Evolutionary conservation across 805 yeast genomes (phyloP).

Genomic region (Ogataea allantospora): DNA sequence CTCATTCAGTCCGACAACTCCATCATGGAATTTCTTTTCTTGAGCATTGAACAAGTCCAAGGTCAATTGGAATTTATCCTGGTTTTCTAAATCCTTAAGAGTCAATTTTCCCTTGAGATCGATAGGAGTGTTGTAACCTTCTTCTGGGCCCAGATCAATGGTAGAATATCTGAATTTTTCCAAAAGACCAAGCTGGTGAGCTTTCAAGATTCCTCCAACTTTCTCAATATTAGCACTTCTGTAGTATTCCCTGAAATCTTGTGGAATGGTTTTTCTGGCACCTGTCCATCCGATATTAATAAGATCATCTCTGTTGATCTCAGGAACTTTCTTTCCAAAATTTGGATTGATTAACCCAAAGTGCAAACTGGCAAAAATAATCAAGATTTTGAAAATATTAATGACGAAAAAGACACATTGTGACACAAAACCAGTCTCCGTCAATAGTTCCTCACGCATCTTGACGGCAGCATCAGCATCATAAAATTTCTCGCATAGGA

Average conservation of each 20-base stretch:
- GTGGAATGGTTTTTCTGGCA: slow-evolving; percentile 66
- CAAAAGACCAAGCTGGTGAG: slow-evolving; percentile 71
- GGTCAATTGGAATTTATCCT: slow-evolving; percentile 50
- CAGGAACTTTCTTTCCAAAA: slow-evolving; percentile 38
- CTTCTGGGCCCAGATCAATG: slow-evolving; percentile 64
- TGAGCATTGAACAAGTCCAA: slow-evolving; percentile 54
- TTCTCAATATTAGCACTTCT: slow-evolving; percentile 61
- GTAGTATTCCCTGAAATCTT: slow-evolving; percentile 68
- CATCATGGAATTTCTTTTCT: slow-evolving; percentile 47
- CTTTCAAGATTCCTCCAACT: slow-evolving; percentile 52
- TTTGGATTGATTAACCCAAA: slow-evolving; percentile 81
- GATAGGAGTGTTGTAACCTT: slow-evolving; percentile 66
- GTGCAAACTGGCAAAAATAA: slow-evolving; percentile 57
- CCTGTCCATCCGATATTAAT: slow-evolving; percentile 92
- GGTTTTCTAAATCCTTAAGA: slow-evolving; percentile 29
- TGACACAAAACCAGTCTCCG: slow-evolving; percentile 40
- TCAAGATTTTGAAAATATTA: slow-evolving; percentile 61
- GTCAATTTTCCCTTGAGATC: slow-evolving; percentile 7
- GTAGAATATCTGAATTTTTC: slow-evolving; percentile 58
- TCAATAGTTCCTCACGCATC: slow-evolving; percentile 48
- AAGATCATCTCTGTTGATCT: slow-evolving; percentile 52
- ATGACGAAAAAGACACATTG: slow-evolving; percentile 70
- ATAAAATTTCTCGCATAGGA: slow-evolving; percentile 32
- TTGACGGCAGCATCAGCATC: slow-evolving; percentile 45
- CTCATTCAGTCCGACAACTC: slow-evolving; percentile 28